Conservation (phyloP, 306 rosid species). For the Calophaca sinica region DNA sequence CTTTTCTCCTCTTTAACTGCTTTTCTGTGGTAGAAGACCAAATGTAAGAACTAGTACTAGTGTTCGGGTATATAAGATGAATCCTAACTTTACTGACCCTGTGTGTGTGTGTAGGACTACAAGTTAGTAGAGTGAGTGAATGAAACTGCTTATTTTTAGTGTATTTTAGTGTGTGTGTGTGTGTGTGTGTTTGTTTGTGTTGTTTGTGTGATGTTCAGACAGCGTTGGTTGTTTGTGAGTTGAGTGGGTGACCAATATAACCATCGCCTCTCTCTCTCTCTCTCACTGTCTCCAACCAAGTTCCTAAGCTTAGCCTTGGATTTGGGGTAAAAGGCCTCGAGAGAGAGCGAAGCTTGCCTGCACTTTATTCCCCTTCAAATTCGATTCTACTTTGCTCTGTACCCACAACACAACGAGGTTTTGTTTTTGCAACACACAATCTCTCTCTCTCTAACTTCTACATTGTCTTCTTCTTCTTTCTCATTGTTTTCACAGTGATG, state of each 20-base stretch:
- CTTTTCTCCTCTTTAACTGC: neutral
- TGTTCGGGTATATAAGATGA: constrained; percentile 40
- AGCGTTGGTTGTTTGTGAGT: constrained; percentile 54
- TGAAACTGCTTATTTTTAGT: constrained; percentile 33
- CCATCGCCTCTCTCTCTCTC: constrained; percentile 39
- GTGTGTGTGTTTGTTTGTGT: neutral
- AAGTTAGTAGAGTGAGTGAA: constrained; percentile 31
- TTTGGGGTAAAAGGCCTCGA: constrained; percentile 74
- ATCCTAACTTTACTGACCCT: constrained; percentile 58
- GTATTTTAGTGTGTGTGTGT: neutral
- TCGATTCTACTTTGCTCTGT: constrained; percentile 65
- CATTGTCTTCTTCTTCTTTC: constrained; percentile 68
- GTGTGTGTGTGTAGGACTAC: constrained; percentile 37
- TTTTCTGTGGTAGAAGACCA: constrained; percentile 47
- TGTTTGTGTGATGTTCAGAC: constrained; percentile 27
- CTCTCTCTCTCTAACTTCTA: constrained; percentile 46
- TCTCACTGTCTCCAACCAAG: constrained; percentile 43
- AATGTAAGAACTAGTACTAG: constrained; percentile 36
- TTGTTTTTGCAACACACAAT: constrained; percentile 46
- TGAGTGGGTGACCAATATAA: constrained; percentile 63
- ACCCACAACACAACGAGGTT: constrained; percentile 63
- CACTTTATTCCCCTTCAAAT: constrained; percentile 80
- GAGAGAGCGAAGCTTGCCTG: constrained; percentile 52
- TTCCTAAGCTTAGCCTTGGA: constrained; percentile 76
- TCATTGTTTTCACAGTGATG: constrained; percentile 12